Evolutionary conservation across 495 filamentous ascomycete species (phyloP).

Genomic region (Xylaria palmicola): DNA sequence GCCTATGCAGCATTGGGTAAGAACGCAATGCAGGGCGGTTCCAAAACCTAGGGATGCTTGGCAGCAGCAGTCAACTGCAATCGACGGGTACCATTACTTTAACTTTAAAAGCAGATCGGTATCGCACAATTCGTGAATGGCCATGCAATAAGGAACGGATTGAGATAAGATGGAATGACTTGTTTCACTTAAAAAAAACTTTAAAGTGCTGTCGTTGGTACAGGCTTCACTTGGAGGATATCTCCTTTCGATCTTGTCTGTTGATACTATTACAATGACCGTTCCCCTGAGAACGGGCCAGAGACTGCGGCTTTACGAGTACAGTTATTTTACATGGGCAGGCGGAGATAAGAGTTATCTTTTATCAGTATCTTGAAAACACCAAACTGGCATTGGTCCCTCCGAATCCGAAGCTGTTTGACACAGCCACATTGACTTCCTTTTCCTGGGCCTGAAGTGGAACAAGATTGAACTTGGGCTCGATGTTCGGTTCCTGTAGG

Average conservation of each 20-base stretch:
- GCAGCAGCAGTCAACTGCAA: too few species aligned
- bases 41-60: not conserved
- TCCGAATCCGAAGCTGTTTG: constrained; percentile 97
- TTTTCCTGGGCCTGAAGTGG: constrained; percentile 67
- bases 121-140: too few species aligned
- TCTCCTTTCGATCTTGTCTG: not conserved
- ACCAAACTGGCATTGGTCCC: constrained; percentile 92
- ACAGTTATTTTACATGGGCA: not conserved
- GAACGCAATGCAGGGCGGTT: not conserved
- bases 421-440: constrained; percentile 71
- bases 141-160: too few species aligned
- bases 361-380: constrained; percentile 53
- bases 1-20: not conserved
- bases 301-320: not conserved
- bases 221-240: not conserved
- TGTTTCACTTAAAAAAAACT: too few species aligned
- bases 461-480: constrained; percentile 86
- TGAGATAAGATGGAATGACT: too few species aligned
- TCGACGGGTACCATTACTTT: too few species aligned
- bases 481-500: constrained; percentile 63
- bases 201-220: too few species aligned
- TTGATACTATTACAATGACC: not conserved
- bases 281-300: not conserved
- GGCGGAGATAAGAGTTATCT: not conserved
- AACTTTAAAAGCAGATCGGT: too few species aligned